Conservation (phyloP, 1,284 basidiomycete species). For the Caloboletus inedulis region DNA sequence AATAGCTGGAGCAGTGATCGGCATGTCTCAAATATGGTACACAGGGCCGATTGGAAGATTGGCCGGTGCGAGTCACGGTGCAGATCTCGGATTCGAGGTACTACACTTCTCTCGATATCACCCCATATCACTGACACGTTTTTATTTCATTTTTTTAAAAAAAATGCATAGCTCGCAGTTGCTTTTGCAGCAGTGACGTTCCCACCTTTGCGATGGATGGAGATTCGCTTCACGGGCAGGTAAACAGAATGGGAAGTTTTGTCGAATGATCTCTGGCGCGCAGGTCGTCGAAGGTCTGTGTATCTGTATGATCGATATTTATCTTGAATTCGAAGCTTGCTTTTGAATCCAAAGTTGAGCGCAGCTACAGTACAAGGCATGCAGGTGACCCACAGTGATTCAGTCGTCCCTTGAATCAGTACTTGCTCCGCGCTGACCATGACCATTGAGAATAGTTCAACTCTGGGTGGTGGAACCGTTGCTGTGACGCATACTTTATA, state of each 20-base stretch:
- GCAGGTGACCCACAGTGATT: too few species aligned
- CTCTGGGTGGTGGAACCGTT: too few species aligned
- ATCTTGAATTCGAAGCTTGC: too few species aligned
- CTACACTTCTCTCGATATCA: background rate
- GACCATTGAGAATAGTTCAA: too few species aligned
- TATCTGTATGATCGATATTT: too few species aligned
- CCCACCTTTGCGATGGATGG: slow-evolving; percentile 43
- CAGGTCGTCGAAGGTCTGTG: background rate
- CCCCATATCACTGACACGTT: background rate
- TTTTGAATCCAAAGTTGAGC: too few species aligned
- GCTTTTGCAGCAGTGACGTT: slow-evolving; percentile 42
- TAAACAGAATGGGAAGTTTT: slow-evolving; percentile 12
- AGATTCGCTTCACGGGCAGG: slow-evolving; percentile 42
- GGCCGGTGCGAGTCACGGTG: slow-evolving; percentile 44
- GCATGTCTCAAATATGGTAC: slow-evolving; percentile 53
- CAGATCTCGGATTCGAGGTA: slow-evolving; percentile 60
- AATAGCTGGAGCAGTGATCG: slow-evolving; percentile 46
- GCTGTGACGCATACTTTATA: too few species aligned
- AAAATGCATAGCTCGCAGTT: slow-evolving; percentile 40
- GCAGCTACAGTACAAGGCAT: too few species aligned
- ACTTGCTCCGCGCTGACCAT: too few species aligned
- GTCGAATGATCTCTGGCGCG: background rate
- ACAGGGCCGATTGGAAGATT: slow-evolving; percentile 47
- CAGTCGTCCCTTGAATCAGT: too few species aligned
- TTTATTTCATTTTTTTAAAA: background rate